phyloP scores from a whole-genome alignment of 1,284 basidiomycete species.

The Cutaneotrichosporon daszewskae region DNA sequence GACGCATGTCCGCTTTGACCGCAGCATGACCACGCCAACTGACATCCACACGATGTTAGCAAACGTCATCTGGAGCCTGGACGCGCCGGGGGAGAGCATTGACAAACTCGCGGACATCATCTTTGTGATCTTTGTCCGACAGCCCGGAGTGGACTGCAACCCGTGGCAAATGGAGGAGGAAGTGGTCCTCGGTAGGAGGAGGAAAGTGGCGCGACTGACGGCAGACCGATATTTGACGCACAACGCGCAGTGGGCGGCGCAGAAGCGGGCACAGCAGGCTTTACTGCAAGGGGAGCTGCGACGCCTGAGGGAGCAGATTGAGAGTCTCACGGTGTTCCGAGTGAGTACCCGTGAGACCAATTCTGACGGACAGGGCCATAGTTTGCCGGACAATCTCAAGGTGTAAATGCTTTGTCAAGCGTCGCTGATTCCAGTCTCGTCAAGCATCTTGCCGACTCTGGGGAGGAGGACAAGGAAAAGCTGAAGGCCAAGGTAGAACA shows the following conservation, averaged over 20 bases:
- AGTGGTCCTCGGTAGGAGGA: conserved; percentile 31
- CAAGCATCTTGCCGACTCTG: conserved; percentile 16
- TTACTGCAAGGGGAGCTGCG: conserved; percentile 26
- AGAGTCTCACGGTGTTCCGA: conserved; percentile 25
- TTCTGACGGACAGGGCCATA: conserved; percentile 8
- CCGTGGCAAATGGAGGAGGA: conserved; percentile 36
- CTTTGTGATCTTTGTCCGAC: conserved; percentile 24
- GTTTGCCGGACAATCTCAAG: conserved; percentile 8
- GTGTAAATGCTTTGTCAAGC: neutral
- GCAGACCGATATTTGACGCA: conserved; percentile 35
- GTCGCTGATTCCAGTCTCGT: conserved; percentile 19
- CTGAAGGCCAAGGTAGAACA: neutral
- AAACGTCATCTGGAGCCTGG: conserved; percentile 25
- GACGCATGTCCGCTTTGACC: conserved; percentile 8
- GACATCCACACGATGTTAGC: conserved; percentile 25
- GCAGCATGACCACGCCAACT: conserved; percentile 3
- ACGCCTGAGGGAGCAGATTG: conserved; percentile 30
- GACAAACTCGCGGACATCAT: conserved; percentile 28
- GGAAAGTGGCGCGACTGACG: neutral
- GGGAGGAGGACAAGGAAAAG: neutral
- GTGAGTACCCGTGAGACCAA: conserved; percentile 11
- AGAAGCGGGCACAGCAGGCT: conserved; percentile 32
- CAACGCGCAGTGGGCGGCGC: conserved; percentile 28
- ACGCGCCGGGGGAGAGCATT: conserved; percentile 22
- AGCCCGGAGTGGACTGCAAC: conserved; percentile 16